Percentiles rank a stretch among this genome's conserved stretches.
phyloP scores from a whole-genome alignment of 176 grass and related monocot species.

The Guadua angustifolia region DNA sequence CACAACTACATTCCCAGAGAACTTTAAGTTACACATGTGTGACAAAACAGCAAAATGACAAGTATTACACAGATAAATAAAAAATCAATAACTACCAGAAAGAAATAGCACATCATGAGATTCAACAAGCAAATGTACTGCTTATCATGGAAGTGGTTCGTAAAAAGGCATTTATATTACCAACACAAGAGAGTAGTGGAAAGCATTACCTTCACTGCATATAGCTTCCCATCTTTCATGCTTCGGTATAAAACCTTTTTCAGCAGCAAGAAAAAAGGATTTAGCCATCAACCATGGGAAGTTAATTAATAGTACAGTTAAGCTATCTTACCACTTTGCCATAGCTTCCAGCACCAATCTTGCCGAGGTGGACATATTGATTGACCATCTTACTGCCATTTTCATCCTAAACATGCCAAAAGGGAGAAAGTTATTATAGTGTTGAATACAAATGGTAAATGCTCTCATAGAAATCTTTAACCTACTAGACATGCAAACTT shows the following conservation, averaged over 20 bases:
- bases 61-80: background rate
- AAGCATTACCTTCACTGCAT: conserved; percentile 80
- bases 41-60: conserved; percentile 15
- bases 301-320: conserved; percentile 27
- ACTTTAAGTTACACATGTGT: conserved; percentile 2
- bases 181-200: background rate
- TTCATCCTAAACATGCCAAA: conserved; percentile 64
- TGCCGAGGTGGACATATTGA: conserved; percentile 74
- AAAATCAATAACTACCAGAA: background rate
- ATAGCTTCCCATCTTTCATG: conserved; percentile 69
- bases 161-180: conserved; percentile 4
- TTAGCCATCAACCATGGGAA: conserved; percentile 20
- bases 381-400: conserved; percentile 85
- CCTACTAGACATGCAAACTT: background rate
- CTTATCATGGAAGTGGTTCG: background rate
- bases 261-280: background rate
- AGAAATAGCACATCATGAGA: background rate
- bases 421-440: background rate
- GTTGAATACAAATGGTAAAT: conserved; percentile 15
- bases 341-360: conserved; percentile 87
- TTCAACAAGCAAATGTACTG: conserved; percentile 7
- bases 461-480: background rate
- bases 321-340: conserved; percentile 84
- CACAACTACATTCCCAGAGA: background rate
- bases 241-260: conserved; percentile 77